These are phyloP conservation scores for Daldinia bambusicola DNA, from an alignment of 495 filamentous ascomycete genomes.

Conservation along the genomic window DNA sequence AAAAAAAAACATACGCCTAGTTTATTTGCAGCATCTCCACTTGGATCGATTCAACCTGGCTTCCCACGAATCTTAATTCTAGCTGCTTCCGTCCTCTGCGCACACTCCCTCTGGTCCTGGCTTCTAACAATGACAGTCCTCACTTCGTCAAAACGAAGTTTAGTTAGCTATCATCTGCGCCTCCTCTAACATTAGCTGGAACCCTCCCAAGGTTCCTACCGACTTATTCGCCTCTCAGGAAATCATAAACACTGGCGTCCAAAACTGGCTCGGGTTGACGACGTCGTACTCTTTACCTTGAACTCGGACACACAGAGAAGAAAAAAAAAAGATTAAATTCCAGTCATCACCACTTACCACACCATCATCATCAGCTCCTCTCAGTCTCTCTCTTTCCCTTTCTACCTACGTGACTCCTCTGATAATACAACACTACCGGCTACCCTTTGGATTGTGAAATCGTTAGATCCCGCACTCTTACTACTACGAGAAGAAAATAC, in stretches of 20 bases:
- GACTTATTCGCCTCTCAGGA: slow-evolving; percentile 24
- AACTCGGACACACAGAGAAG: not conserved
- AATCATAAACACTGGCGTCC: slow-evolving; percentile 10
- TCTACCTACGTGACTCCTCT: not conserved
- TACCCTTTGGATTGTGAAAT: not conserved
- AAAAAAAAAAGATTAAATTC: not conserved
- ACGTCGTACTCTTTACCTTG: not conserved
- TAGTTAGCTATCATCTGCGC: slow-evolving; percentile 36
- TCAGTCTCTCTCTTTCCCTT: not conserved
- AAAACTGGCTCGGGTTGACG: slow-evolving; percentile 20
- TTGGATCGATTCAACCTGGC: slow-evolving; percentile 41
- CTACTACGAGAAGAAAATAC: not conserved
- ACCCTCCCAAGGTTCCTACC: slow-evolving; percentile 49
- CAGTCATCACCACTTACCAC: not conserved
- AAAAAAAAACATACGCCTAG: not conserved
- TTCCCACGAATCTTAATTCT: slow-evolving; percentile 45
- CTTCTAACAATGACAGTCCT: slow-evolving; percentile 50
- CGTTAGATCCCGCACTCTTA: not conserved
- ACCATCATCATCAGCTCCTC: not conserved
- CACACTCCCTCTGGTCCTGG: slow-evolving; percentile 25
- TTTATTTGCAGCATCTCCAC: slow-evolving; percentile 37
- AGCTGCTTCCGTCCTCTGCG: slow-evolving; percentile 34
- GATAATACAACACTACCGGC: not conserved
- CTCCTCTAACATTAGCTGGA: slow-evolving; percentile 50
- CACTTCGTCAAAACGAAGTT: slow-evolving; percentile 41